Evolutionary conservation across 225 moss, liverwort and hornwort genomes (phyloP).

Genomic region (Lunularia cruciata): DNA sequence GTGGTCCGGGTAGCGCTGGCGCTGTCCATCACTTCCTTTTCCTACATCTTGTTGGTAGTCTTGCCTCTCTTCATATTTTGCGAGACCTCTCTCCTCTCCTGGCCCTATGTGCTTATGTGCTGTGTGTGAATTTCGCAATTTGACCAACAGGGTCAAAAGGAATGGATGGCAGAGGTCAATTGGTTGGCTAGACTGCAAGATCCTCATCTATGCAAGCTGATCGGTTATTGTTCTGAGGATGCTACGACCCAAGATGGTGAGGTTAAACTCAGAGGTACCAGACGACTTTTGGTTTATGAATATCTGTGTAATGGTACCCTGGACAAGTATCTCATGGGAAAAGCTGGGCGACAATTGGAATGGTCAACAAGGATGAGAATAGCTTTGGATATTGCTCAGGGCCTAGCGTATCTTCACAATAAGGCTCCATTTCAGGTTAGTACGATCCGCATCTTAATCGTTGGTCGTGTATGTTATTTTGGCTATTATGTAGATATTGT

Average conservation of each 20-base stretch:
- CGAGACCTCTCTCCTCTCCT: too few species aligned
- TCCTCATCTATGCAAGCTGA: constrained; percentile 43
- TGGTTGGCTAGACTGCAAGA: constrained; percentile 51
- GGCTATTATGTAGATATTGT: too few species aligned
- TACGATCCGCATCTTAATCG: not conserved
- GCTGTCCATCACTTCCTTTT: too few species aligned
- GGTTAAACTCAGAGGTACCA: constrained; percentile 19
- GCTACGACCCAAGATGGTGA: constrained; percentile 21
- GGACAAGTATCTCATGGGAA: constrained; percentile 31
- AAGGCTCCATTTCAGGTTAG: constrained; percentile 53
- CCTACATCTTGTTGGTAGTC: too few species aligned
- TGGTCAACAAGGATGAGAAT: constrained; percentile 44
- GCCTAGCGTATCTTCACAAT: constrained; percentile 45
- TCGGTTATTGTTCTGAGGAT: constrained; percentile 48
- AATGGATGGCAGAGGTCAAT: constrained; percentile 53
- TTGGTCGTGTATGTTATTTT: too few species aligned
- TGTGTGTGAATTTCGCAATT: too few species aligned
- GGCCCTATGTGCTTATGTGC: not conserved
- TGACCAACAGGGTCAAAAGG: constrained; percentile 34
- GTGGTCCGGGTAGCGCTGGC: too few species aligned
- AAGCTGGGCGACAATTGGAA: constrained; percentile 32
- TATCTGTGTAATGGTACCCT: constrained; percentile 45
- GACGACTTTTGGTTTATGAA: constrained; percentile 45
- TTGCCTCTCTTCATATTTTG: too few species aligned
- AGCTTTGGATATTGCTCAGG: constrained; percentile 47